These are phyloP conservation scores for Groenewaldozyma sp. DNA, from an alignment of 1,139 yeast genomes.

Conservation along the genomic window DNA sequence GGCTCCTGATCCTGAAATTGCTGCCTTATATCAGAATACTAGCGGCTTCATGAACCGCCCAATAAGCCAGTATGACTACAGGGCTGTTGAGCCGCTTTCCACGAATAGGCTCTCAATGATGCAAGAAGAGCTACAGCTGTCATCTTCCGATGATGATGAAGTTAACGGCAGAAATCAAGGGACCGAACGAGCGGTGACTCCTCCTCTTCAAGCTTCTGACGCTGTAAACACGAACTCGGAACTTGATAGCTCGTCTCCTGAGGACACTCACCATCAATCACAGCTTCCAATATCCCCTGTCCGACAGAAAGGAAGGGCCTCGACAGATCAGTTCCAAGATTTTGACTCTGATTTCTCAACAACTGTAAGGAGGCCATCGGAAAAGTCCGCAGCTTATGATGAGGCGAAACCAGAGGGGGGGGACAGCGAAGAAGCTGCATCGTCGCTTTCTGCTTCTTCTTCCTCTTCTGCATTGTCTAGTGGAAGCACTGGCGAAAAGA, in stretches of 20 bases:
- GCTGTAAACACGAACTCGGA: too few species aligned
- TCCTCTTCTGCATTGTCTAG: conserved; percentile 3
- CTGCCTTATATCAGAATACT: conserved; percentile 28
- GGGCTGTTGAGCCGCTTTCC: conserved; percentile 17
- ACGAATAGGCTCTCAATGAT: conserved; percentile 9
- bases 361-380: background rate
- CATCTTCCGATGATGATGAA: background rate
- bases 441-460: too few species aligned
- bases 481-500: background rate
- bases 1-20: conserved; percentile 23
- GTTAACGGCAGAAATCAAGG: too few species aligned
- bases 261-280: background rate
- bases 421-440: background rate
- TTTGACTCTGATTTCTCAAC: conserved; percentile 10
- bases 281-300: too few species aligned
- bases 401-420: background rate
- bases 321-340: conserved; percentile 7
- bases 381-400: background rate
- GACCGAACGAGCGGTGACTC: too few species aligned
- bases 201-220: too few species aligned
- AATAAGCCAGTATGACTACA: conserved; percentile 20
- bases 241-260: background rate
- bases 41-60: conserved; percentile 25
- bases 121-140: background rate
- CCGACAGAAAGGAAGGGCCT: background rate